phyloP scores from a whole-genome alignment of 345 rosid species.

The Brassica juncea region DNA sequence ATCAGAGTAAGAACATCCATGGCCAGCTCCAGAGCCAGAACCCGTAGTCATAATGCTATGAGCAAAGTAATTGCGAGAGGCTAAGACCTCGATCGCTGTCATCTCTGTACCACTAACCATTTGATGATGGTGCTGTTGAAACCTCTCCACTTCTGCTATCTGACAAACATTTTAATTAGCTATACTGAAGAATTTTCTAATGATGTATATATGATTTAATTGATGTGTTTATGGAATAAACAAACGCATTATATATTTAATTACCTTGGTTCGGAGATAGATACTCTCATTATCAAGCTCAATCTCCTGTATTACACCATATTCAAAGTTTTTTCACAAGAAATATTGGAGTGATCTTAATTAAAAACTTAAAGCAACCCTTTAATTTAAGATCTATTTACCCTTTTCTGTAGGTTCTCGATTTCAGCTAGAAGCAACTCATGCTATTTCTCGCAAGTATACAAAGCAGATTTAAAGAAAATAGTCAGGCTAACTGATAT shows the following conservation, averaged over 20 bases:
- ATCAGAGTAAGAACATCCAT: constrained; percentile 52
- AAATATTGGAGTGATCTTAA: background rate
- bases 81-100: constrained; percentile 74
- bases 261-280: constrained; percentile 80
- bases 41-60: constrained; percentile 53
- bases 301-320: constrained; percentile 56
- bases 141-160: constrained; percentile 89
- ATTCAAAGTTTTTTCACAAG: background rate
- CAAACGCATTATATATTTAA: background rate
- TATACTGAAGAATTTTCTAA: background rate
- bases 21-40: constrained; percentile 44
- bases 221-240: background rate
- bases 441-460: constrained; percentile 58
- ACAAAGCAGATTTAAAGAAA: constrained; percentile 19
- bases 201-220: background rate
- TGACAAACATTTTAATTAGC: constrained; percentile 26
- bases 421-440: constrained; percentile 93
- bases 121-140: constrained; percentile 62
- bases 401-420: constrained; percentile 90
- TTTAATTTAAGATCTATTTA: constrained; percentile 27
- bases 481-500: background rate
- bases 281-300: constrained; percentile 89
- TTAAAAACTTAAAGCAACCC: background rate
- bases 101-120: constrained; percentile 74
- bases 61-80: constrained; percentile 84